phyloP scores from a whole-genome alignment of 805 yeast species.

The Scheffersomyces lignosus region DNA sequence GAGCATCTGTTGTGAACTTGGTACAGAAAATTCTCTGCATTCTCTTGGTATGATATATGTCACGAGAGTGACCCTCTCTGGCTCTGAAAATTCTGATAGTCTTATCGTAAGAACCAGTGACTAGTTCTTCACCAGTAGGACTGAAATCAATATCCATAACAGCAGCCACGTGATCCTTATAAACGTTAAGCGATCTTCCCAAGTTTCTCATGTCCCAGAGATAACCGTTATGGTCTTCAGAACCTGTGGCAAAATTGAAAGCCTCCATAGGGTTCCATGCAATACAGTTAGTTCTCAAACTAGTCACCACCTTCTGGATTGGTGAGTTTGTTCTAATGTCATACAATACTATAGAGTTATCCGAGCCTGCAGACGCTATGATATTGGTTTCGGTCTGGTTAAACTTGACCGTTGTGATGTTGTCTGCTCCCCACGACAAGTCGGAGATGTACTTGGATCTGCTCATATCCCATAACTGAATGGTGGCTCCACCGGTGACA shows the following conservation, averaged over 20 bases:
- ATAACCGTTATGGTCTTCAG: slow-evolving; percentile 93
- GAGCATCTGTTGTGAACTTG: slow-evolving; percentile 84
- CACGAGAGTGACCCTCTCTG: slow-evolving; percentile 88
- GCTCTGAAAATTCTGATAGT: slow-evolving; percentile 79
- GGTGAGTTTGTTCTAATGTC: slow-evolving; percentile 91
- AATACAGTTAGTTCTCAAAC: slow-evolving; percentile 79
- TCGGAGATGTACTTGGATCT: slow-evolving; percentile 76
- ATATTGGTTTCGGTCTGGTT: slow-evolving; percentile 88
- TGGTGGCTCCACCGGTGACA: slow-evolving; percentile 88
- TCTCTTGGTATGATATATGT: slow-evolving; percentile 92
- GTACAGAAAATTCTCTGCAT: slow-evolving; percentile 94
- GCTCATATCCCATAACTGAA: slow-evolving; percentile 89
- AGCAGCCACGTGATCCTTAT: slow-evolving; percentile 94
- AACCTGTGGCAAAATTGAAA: slow-evolving; percentile 84
- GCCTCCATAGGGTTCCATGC: slow-evolving; percentile 99
- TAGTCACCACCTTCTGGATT: slow-evolving; percentile 83
- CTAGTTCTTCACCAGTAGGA: slow-evolving; percentile 96
- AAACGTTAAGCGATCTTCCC: slow-evolving; percentile 76
- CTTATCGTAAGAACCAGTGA: slow-evolving; percentile 93
- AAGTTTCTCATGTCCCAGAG: slow-evolving; percentile 96
- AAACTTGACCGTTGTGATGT: slow-evolving; percentile 76
- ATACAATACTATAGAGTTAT: slow-evolving; percentile 85
- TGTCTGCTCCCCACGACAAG: slow-evolving; percentile 96
- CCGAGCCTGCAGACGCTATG: slow-evolving; percentile 81
- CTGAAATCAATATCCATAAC: slow-evolving; percentile 93